Evolutionary conservation across 1,139 yeast genomes (phyloP).

Genomic region (Fermentozyma sake): DNA sequence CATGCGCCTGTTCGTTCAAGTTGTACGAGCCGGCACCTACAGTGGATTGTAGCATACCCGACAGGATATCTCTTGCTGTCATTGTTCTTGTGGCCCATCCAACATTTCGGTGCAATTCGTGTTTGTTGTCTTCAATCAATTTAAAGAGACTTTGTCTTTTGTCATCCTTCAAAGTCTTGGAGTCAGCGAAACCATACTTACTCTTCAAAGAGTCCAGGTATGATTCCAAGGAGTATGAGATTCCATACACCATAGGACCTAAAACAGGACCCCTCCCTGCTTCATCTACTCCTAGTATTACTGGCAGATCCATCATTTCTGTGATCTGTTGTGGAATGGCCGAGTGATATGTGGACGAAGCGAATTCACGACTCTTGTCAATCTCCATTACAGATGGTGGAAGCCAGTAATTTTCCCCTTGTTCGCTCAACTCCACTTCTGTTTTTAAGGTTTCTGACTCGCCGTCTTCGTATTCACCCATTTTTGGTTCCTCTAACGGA

Average conservation of each 20-base stretch:
- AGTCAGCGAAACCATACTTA: constrained; percentile 83
- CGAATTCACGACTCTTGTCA: constrained; percentile 21
- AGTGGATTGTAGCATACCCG: constrained; percentile 71
- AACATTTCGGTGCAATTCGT: constrained; percentile 50
- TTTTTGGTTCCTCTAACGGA: no score
- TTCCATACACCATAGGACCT: constrained; percentile 96
- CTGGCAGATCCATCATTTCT: constrained; percentile 16
- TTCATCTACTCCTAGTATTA: constrained; percentile 87
- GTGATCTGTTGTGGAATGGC: constrained; percentile 21
- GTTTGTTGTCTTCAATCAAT: constrained; percentile 45
- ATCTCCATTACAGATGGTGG: constrained; percentile 31
- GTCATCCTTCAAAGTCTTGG: constrained; percentile 77
- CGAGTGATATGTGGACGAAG: constrained; percentile 34
- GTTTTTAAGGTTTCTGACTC: no score
- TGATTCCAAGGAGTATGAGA: constrained; percentile 64
- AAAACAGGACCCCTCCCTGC: constrained; percentile 98
- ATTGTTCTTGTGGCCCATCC: constrained; percentile 89
- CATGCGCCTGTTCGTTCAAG: constrained; percentile 94
- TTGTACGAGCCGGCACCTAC: constrained; percentile 60
- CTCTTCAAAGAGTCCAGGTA: constrained; percentile 50
- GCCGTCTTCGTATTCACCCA: no score
- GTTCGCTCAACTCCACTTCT: no score
- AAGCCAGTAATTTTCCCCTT: constrained; percentile 16
- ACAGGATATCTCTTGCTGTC: constrained; percentile 82
- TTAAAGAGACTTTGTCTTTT: constrained; percentile 60